Percentiles rank a stretch among this genome's conserved stretches.
phyloP scores from a whole-genome alignment of 768 basidiomycete genomes.

The Pleurotus djamor region DNA sequence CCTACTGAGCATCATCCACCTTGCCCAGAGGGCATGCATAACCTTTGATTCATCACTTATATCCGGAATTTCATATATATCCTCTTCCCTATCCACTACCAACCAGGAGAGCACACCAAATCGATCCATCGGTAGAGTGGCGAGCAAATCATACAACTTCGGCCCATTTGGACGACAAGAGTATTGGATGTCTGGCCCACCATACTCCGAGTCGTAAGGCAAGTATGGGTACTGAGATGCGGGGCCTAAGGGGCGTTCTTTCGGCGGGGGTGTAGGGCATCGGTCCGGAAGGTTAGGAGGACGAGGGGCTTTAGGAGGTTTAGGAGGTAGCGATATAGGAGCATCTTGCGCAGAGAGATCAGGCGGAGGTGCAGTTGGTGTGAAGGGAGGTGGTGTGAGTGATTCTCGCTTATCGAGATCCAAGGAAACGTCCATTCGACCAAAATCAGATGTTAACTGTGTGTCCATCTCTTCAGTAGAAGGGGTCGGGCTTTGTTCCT shows the following conservation, averaged over 20 bases:
- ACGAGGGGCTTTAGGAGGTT: conserved; percentile 13
- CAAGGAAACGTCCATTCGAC: neutral
- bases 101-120: conserved; percentile 72
- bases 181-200: conserved; percentile 43
- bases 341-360: conserved; percentile 11
- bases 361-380: conserved; percentile 7
- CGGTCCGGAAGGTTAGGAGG: conserved; percentile 18
- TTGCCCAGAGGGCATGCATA: conserved; percentile 73
- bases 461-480: conserved; percentile 7
- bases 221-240: conserved; percentile 49
- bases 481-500: neutral
- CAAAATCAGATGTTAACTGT: conserved; percentile 7
- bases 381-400: neutral
- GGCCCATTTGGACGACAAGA: conserved; percentile 71
- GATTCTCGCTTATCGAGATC: neutral
- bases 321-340: conserved; percentile 8
- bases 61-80: conserved; percentile 71
- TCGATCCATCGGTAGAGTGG: conserved; percentile 52
- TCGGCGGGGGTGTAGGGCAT: conserved; percentile 39
- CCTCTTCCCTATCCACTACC: conserved; percentile 71
- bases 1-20: conserved; percentile 72
- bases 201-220: conserved; percentile 43
- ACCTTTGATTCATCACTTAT: conserved; percentile 76
- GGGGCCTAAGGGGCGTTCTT: conserved; percentile 46
- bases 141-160: conserved; percentile 62